Base-by-base conservation (phyloP, 2,329 filamentous ascomycete species). In the Neonectria ditissima region DNA sequence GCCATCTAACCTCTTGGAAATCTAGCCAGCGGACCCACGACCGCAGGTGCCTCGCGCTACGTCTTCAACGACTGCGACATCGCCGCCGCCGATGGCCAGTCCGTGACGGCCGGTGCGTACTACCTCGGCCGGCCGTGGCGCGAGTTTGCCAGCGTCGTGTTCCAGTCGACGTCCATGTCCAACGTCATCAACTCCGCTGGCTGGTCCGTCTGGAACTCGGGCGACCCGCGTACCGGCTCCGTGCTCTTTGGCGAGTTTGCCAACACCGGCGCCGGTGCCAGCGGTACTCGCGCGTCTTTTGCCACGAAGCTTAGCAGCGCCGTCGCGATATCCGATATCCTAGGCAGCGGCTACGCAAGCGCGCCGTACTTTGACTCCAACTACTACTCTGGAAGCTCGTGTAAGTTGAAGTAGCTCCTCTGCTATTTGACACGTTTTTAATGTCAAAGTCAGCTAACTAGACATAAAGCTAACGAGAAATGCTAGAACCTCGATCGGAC, bases 191-290 rank as follows among this genome's bases (percentile, higher is more conserved):
- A 90, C 70, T 63, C 80, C 1, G 83, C 83, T 0, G 89, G 89
- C 0, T 91, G 89, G 88, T 73, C 69, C 2, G 72, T 80, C 37
- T 91, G 89, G 89, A 82, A 81, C 61, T 77, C 68, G 2, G 79
- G 78, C 2, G 79, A 83, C 48, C 73, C 80, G 20, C 80, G 82
- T 37, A 88, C 85, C 2, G 80, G 79, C 34, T 77, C 86, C 45
- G 85, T 90, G 1, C 75, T 79, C 30, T 90, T 86, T 65, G 85
- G 77, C 8, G 89, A 91, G 80, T 90, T 85, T 69, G 76, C 70
- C 22, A 91, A 91, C 75, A 82, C 81, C 1, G 89, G 89, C 2
- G 73, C 77, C 34, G 89, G 89, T 3, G 80, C 88, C 2, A 87
- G 85, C 13, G 79, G 76, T 45, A 82, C 80, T 57, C 68, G 70